Conservation (phyloP, 331 rosid species). For the Malus hybrid region DNA sequence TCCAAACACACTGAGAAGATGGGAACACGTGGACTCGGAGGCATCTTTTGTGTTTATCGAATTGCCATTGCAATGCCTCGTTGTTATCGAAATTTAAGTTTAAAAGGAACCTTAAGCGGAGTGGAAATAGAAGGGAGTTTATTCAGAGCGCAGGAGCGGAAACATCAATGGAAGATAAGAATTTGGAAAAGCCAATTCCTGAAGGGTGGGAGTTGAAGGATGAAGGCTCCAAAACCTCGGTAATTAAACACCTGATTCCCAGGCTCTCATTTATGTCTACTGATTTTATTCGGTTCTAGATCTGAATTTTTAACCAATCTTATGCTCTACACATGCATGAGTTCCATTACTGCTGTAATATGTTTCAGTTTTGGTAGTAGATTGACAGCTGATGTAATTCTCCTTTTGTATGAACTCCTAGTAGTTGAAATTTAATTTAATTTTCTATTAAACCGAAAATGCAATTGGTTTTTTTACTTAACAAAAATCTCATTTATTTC, state of each 20-base stretch:
- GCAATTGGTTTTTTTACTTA: not conserved
- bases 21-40: constrained; percentile 15
- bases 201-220: constrained; percentile 3
- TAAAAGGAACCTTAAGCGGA: not conserved
- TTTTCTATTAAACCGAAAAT: not conserved
- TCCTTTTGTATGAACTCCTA: not conserved
- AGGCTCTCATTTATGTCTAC: not conserved
- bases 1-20: constrained; percentile 7
- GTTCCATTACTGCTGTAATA: constrained; percentile 3
- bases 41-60: constrained; percentile 3
- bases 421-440: not conserved
- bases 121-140: not conserved
- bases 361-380: not conserved
- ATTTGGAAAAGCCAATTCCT: not conserved
- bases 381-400: not conserved
- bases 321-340: not conserved
- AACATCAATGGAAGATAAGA: not conserved
- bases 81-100: constrained; percentile 2
- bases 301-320: not conserved
- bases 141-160: not conserved
- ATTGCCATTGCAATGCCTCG: not conserved
- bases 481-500: not conserved
- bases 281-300: not conserved
- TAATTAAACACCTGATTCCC: not conserved
- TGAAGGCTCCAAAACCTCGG: constrained; percentile 5